These are phyloP conservation scores for Cokeromyces recurvatus DNA, from an alignment of 371 early-diverging fungal species.

Conservation along the genomic window DNA sequence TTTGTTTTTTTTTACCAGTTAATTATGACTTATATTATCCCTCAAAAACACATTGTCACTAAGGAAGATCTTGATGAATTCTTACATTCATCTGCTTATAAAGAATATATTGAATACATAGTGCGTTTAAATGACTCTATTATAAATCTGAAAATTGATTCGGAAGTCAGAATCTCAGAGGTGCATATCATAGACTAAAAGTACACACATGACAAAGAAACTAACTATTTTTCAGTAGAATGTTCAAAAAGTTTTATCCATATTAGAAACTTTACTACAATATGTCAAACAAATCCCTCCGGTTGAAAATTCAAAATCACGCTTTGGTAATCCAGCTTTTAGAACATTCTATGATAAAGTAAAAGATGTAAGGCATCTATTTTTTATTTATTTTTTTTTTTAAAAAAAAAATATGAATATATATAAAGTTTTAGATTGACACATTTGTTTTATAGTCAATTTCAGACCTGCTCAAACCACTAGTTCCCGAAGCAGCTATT, in stretches of 20 bases:
- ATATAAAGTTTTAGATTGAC: background rate
- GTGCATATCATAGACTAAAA: constrained; percentile 23
- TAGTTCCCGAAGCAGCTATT: constrained; percentile 46
- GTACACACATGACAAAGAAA: too few species aligned
- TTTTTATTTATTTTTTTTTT: too few species aligned
- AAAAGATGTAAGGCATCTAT: constrained; percentile 50
- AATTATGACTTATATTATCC: constrained; percentile 35
- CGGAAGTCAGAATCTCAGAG: constrained; percentile 44
- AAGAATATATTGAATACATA: constrained; percentile 65
- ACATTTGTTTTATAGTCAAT: constrained; percentile 11
- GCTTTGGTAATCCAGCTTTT: constrained; percentile 94
- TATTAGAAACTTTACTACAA: constrained; percentile 59
- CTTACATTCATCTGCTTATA: constrained; percentile 60
- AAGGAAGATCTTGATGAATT: constrained; percentile 83
- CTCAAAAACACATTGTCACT: constrained; percentile 74
- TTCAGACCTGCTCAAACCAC: constrained; percentile 30
- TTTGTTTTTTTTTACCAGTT: too few species aligned
- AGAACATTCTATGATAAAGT: constrained; percentile 73
- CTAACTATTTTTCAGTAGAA: constrained; percentile 27
- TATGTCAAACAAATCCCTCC: constrained; percentile 74
- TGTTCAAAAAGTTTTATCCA: constrained; percentile 50
- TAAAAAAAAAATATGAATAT: background rate
- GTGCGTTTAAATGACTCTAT: constrained; percentile 67
- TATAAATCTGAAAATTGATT: constrained; percentile 56
- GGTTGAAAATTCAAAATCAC: constrained; percentile 67